Evolutionary conservation across 2,329 filamentous ascomycete genomes (phyloP).

Genomic region (Drechslerella coelobrocha): DNA sequence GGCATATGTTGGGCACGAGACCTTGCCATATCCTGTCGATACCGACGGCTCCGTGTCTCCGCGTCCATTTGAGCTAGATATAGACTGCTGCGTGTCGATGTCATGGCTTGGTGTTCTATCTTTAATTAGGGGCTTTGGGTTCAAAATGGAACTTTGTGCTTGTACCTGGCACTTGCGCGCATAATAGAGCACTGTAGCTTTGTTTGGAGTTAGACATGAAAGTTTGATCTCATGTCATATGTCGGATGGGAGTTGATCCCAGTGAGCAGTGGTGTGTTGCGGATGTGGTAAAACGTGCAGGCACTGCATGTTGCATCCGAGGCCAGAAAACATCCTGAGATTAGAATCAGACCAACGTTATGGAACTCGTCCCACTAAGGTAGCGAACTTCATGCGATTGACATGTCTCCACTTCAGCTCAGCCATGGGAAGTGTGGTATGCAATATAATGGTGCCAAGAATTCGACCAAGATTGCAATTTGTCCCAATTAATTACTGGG

Average conservation of each 20-base stretch:
- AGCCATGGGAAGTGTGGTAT: background rate
- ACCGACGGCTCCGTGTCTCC: slow-evolving; percentile 5
- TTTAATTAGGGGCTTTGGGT: slow-evolving; percentile 10
- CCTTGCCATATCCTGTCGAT: background rate
- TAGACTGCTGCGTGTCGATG: slow-evolving; percentile 26
- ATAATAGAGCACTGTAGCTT: too few relatives aligned
- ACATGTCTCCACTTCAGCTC: background rate
- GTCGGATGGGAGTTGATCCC: background rate
- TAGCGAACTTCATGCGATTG: background rate
- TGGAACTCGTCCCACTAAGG: too few relatives aligned
- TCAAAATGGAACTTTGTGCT: slow-evolving; percentile 21
- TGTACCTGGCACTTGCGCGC: slow-evolving; percentile 12
- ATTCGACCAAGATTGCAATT: background rate
- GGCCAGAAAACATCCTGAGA: too few relatives aligned
- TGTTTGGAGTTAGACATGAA: slow-evolving; percentile 4
- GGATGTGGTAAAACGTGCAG: slow-evolving; percentile 39
- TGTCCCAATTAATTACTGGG: background rate
- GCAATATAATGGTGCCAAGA: background rate
- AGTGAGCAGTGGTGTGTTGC: slow-evolving; percentile 15
- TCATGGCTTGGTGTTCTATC: slow-evolving; percentile 18
- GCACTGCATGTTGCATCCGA: slow-evolving; percentile 10
- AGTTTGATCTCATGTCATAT: slow-evolving; percentile 3
- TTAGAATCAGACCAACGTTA: slow-evolving; percentile 32
- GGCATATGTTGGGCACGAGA: background rate
- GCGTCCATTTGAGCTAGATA: slow-evolving; percentile 46